Conservation (phyloP, 2,329 filamentous ascomycete genomes). For the Talaromyces sp. region DNA sequence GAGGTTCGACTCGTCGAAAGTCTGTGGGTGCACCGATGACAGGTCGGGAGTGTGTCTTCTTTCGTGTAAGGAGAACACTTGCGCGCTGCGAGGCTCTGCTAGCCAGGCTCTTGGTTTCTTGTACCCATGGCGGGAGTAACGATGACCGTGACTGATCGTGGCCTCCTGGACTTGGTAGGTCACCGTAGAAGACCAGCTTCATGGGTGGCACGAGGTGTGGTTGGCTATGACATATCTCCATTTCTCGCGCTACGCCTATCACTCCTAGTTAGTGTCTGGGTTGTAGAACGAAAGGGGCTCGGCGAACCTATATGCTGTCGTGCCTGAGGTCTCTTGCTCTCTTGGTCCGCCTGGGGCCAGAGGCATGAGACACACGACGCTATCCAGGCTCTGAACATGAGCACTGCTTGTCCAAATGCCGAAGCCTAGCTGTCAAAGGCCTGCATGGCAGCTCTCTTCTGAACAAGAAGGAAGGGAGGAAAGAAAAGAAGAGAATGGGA, state of each 20-base stretch:
- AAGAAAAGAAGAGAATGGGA: background rate
- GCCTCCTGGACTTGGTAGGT: conserved; percentile 32
- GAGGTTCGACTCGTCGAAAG: conserved; percentile 34
- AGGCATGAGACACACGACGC: conserved; percentile 36
- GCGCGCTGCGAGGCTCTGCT: conserved; percentile 38
- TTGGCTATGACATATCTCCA: conserved; percentile 43
- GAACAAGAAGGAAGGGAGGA: background rate
- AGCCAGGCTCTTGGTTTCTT: conserved; percentile 34
- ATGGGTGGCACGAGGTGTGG: conserved; percentile 45
- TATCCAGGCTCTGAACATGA: conserved; percentile 37
- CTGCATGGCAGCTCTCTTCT: conserved; percentile 18
- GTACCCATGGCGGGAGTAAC: conserved; percentile 34
- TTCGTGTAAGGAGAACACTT: conserved; percentile 32
- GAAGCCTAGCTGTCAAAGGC: conserved; percentile 12
- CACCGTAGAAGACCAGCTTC: conserved; percentile 40
- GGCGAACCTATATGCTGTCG: conserved; percentile 22
- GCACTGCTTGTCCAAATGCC: conserved; percentile 29
- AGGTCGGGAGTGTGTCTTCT: conserved; percentile 27
- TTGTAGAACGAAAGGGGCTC: background rate
- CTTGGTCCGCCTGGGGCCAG: conserved; percentile 25
- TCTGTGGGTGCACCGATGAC: conserved; percentile 41
- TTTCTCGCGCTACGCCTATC: conserved; percentile 38
- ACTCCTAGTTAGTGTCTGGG: background rate
- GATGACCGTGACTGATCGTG: conserved; percentile 29
- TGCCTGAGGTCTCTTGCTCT: conserved; percentile 21